phyloP scores from a whole-genome alignment of 306 rosid genomes.

The Inga oerstediana region DNA sequence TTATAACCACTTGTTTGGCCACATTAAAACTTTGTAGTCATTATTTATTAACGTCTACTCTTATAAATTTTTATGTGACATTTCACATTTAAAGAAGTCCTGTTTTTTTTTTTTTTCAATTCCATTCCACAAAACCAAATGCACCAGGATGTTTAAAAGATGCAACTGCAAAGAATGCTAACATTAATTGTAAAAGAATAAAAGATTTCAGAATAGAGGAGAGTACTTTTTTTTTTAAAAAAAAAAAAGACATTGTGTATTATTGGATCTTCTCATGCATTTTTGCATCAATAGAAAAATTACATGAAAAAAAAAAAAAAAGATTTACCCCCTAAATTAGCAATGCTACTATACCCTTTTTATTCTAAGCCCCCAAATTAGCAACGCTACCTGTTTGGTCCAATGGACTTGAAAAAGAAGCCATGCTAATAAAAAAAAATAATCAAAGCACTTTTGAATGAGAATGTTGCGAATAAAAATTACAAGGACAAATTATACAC shows the following conservation, averaged over 20 bases:
- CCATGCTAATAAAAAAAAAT: slow-evolving; percentile 45
- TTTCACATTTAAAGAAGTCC: no score
- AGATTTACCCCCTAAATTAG: slow-evolving; percentile 16
- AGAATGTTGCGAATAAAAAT: slow-evolving; percentile 47
- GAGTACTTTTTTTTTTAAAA: no score
- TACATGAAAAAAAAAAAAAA: not conserved
- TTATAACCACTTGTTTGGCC: not conserved
- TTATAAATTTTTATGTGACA: no score
- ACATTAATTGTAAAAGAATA: no score
- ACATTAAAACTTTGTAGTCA: not conserved
- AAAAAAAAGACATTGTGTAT: not conserved
- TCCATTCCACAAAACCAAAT: not conserved
- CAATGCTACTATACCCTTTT: slow-evolving; percentile 25
- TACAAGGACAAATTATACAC: slow-evolving; percentile 32
- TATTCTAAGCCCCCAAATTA: slow-evolving; percentile 7
- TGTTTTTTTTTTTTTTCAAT: no score
- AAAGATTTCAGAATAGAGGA: no score
- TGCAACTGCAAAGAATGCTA: not conserved
- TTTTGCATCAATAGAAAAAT: not conserved
- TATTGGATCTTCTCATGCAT: not conserved
- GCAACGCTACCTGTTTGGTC: slow-evolving; percentile 9
- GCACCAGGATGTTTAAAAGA: not conserved
- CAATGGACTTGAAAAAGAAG: slow-evolving; percentile 34
- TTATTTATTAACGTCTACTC: no score
- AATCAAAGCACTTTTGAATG: slow-evolving; percentile 52